phyloP scores from a whole-genome alignment of 768 basidiomycete genomes.

The Erythrobasidium yunnanense region DNA sequence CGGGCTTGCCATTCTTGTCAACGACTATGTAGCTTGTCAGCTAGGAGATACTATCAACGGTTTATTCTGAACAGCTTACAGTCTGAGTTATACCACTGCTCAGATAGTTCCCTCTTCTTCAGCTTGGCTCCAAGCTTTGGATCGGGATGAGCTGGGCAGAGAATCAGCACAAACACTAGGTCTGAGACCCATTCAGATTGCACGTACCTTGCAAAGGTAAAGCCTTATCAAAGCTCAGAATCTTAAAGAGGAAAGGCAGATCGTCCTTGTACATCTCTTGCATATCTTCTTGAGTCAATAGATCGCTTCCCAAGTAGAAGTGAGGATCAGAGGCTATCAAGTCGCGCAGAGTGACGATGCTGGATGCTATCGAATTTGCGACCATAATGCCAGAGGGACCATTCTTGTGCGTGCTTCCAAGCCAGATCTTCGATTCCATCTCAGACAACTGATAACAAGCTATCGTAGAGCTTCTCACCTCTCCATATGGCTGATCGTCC shows the following conservation, averaged over 20 bases:
- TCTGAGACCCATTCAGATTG: too few species aligned
- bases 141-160: constrained; percentile 23
- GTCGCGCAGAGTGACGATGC: not conserved
- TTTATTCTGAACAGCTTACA: not conserved
- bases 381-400: constrained; percentile 25
- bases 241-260: constrained; percentile 35
- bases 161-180: too few species aligned
- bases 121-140: constrained; percentile 24
- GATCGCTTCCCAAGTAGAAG: constrained; percentile 31
- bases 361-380: not conserved
- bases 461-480: not conserved
- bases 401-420: constrained; percentile 31
- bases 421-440: not conserved
- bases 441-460: not conserved
- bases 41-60: not conserved
- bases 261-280: constrained; percentile 23
- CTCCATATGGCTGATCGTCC: constrained; percentile 23
- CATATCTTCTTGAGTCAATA: constrained; percentile 30
- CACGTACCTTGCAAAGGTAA: constrained; percentile 35
- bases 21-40: constrained; percentile 6
- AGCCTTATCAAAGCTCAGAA: constrained; percentile 35
- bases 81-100: constrained; percentile 29
- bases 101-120: constrained; percentile 22
- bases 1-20: constrained; percentile 34
- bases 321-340: constrained; percentile 25